Evolutionary conservation across 371 early-diverging fungal species (phyloP), one percentile per base, ranked within the genome.

Genomic region (Mucor irregularis): DNA sequence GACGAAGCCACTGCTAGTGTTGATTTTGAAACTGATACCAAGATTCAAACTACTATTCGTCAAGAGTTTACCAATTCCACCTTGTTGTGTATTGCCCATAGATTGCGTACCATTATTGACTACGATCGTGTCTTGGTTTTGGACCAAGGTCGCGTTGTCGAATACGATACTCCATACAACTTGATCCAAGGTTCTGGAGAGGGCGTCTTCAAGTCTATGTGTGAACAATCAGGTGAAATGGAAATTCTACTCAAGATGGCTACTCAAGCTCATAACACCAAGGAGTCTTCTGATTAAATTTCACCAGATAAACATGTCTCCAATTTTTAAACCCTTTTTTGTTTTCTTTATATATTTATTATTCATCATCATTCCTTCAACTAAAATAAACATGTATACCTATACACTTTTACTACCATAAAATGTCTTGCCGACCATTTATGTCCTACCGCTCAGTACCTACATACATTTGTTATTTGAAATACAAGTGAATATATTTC

Each of bases 1-100:
- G 95, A 96, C 61, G 94, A 94, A 68, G 90, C 94, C 0, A 93
- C 94, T 0, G 84, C 93, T 0, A 84, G 81, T 10, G 85, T 94
- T 25, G 95, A 95, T 62, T 73, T 83, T 57, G 82, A 82, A n/a
- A 86, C 91, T 4, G 92, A 93, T 50, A 76, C 84, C 44, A 70
- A 81, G 66, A 91, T 94, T 57, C 93, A 92, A 56, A 62, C 77
- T 26, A 92, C 92, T 1, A 94, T 96, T 53, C 83, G 93, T 19
- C 54, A 72, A 22, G 88, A 89, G 53, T 89, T 88, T 62, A 54
- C 56, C 16, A 59, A 84, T 46, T 80, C 86, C 7, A 86, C 92
- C 0, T 61, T 90, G 37, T 56, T 92, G 30, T 84, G 86, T 49
- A 89, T 93, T 69, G 92, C 93, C 4, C 91, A 93, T 56, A 84